Base-by-base conservation (phyloP, 306 rosid species). In the Ormosia semicastrata region DNA sequence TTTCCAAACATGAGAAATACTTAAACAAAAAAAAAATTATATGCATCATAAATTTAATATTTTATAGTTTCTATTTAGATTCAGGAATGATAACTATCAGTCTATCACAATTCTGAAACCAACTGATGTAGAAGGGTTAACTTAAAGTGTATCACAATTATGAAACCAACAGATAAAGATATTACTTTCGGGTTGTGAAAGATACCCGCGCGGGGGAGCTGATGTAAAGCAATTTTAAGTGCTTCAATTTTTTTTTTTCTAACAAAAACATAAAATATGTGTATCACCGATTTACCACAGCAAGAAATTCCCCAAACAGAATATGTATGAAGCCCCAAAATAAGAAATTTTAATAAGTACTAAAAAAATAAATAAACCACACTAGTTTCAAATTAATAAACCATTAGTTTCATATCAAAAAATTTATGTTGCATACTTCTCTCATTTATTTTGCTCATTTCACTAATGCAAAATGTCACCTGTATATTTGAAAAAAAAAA, bases 1-100 rank as follows among this genome's bases (percentile, higher is more conserved):
- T 50, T 37, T 79, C 50, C 46, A 33, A 82, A 67, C 44, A 85
- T 89, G 62, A 87, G 83, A 65, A 50, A 80, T 9, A 54, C 47
- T 13, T 4, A 53, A 71, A 8, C 18, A 36, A 33, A 54, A 70
- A 62, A 39, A 81, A 2, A 49, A 18, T 18, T 39, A 58, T 17
- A 50, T 4, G 44, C 8, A 36, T 30, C 7, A 13, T 14, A 24
- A 44, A 32, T 7, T 75, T 11, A 8, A n/a, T 24, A 34, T 40
- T 34, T 58, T 65, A 30, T 14, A 7, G 66, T 36, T 71, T 17
- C 37, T 30, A 46, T 53, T 37, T 17, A 2, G 0, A 36, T n/a
- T 11, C 33, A 29, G 8, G 4, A 36, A 37, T 30, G 11, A 15
- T 37, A 24, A 34, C 34, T 57, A 24, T 18, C 64, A 53, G 59